Evolutionary conservation across 345 rosid genomes (phyloP).

Genomic region (Gossypium australe): DNA sequence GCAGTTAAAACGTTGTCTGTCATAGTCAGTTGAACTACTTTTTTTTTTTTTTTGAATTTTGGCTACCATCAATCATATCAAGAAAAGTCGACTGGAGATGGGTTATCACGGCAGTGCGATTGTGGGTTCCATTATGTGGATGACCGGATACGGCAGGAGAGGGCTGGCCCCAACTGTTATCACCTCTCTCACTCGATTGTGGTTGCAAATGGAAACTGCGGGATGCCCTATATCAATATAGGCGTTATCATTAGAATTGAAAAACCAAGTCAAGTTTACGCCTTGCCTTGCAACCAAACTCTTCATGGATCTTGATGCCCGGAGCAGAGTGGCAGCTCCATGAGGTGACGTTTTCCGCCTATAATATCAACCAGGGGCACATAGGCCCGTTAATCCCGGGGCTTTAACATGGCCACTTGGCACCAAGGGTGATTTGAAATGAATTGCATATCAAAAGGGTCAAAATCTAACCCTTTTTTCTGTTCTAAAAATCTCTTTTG

Average conservation of each 20-base stretch:
- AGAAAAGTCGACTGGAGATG: neutral
- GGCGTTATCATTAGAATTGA: neutral
- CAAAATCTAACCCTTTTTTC: too few relatives aligned
- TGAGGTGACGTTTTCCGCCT: constrained; percentile 8
- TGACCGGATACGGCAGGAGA: neutral
- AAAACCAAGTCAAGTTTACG: neutral
- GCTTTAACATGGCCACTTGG: too few relatives aligned
- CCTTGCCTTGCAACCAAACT: neutral
- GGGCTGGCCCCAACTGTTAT: neutral
- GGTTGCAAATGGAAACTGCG: neutral
- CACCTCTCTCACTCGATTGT: neutral
- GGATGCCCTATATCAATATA: neutral
- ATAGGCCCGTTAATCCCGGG: too few relatives aligned
- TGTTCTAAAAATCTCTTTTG: too few relatives aligned
- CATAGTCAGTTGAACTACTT: neutral
- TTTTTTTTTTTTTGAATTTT: neutral
- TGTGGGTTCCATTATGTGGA: neutral
- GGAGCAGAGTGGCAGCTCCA: neutral
- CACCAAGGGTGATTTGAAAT: too few relatives aligned
- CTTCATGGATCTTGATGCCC: neutral
- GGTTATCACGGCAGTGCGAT: neutral
- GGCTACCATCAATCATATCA: constrained; percentile 10
- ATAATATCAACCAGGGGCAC: neutral
- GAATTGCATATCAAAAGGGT: too few relatives aligned
- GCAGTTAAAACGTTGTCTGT: neutral